Evolutionary conservation across 2,329 filamentous ascomycete species (phyloP).

Genomic region (Apiospora kogelbergensis): DNA sequence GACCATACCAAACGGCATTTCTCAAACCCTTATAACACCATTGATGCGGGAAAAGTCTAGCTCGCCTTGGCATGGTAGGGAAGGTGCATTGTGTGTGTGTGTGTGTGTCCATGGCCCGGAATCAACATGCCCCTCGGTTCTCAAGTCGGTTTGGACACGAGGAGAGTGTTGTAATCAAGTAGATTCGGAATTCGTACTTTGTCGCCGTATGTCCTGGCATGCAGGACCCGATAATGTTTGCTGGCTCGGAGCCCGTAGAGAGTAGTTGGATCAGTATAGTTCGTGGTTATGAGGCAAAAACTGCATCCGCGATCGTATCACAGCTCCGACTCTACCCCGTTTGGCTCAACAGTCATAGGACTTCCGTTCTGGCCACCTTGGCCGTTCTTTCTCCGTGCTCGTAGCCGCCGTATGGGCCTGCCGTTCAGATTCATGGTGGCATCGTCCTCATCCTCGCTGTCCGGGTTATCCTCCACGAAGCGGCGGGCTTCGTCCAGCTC

Average conservation of each 20-base stretch:
- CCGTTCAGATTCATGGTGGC: constrained; percentile 46
- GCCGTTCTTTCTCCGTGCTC: constrained; percentile 40
- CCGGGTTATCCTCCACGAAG: constrained; percentile 52
- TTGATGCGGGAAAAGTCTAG: constrained; percentile 3
- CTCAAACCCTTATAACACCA: constrained; percentile 3
- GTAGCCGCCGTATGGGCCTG: constrained; percentile 41
- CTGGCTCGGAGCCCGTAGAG: not conserved
- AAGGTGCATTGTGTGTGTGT: not conserved
- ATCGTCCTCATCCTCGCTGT: constrained; percentile 58
- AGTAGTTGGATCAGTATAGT: not conserved
- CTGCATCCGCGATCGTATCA: constrained; percentile 20
- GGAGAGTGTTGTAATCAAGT: not conserved
- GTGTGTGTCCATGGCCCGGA: not conserved
- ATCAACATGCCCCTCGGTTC: not conserved
- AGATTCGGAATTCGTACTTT: not conserved
- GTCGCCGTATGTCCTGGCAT: not conserved
- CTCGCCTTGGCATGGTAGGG: not conserved
- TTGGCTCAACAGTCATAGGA: constrained; percentile 57
- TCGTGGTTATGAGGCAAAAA: not conserved
- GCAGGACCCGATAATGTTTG: not conserved
- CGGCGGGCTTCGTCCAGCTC: constrained; percentile 78
- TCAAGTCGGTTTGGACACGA: not conserved
- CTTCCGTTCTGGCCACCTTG: constrained; percentile 56
- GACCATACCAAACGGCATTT: not conserved
- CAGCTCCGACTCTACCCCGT: constrained; percentile 58